Base-by-base conservation (phyloP, 116 monocot species). In the Cymodocea nodosa region DNA sequence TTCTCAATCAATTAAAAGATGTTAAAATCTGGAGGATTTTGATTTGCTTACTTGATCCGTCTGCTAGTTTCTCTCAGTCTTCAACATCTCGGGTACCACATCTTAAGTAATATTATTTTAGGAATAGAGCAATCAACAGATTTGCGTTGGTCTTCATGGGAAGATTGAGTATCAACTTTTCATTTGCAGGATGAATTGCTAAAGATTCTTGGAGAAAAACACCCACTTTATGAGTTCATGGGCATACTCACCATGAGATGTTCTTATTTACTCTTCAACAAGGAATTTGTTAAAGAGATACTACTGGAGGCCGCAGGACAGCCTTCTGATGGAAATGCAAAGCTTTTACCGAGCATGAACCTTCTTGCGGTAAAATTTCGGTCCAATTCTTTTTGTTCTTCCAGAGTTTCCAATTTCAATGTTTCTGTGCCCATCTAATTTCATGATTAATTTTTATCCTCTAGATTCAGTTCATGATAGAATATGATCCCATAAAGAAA, bases 151-250 rank as follows among this genome's bases (percentile, higher is more conserved):
- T 24, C 23, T 9, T 18, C 2, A 20, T 50, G 14, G 14, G 51
- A 50, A 23, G 6, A 15, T 67, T 53, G 30, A 54, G 17, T 35
- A 18, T 30, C 18, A 7, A n/a, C 14, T 37, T 72, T 44, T 44
- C 44, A 44, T 78, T 70, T 84, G 71, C 75, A 97, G 97, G 92
- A 70, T 75, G 92, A 97, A 3, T 75, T 97, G 70, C 89, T 91
- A 52, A 92, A 71, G 74, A 86, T 91, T 67, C 83, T 97, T 64
- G 92, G 88, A 48, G 89, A 97, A 52, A 88, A 78, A 50, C 85
- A 97, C 68, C 79, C 81, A 18, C 83, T 97, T 60, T 77, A 83
- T 82, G 92, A 87, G 58, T 97, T 97, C 76, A 80, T 92, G 86
- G 78, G 67, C 20, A 77, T 71, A 70, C 82, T 97, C 58, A 68